These are phyloP conservation scores for Apiospora aurea DNA, from an alignment of 2,329 filamentous ascomycete genomes.

Conservation along the genomic window DNA sequence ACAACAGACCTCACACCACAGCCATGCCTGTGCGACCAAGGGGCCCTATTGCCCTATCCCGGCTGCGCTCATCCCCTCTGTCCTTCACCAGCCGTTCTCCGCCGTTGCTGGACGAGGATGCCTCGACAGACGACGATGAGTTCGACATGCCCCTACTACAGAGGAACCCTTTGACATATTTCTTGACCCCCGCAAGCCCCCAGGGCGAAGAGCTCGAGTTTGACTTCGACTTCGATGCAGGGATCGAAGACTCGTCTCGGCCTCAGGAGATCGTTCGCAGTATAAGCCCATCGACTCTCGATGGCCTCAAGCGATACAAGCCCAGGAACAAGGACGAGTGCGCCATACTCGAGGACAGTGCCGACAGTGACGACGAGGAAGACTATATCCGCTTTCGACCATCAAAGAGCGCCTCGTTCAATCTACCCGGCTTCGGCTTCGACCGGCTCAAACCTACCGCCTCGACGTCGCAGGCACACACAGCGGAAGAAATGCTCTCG, in stretches of 20 bases:
- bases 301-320: conserved; percentile 55
- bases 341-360: conserved; percentile 50
- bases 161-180: conserved; percentile 62
- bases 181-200: conserved; percentile 57
- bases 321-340: conserved; percentile 50
- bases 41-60: conserved; percentile 39
- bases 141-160: conserved; percentile 49
- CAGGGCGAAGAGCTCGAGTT: conserved; percentile 51
- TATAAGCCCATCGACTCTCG: conserved; percentile 63
- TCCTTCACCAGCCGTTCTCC: conserved; percentile 55
- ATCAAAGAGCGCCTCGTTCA: conserved; percentile 50
- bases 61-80: conserved; percentile 59
- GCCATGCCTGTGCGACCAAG: conserved; percentile 40
- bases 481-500: conserved; percentile 42
- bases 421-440: conserved; percentile 51
- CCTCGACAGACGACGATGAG: conserved; percentile 54
- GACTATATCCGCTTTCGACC: conserved; percentile 58
- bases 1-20: conserved; percentile 11
- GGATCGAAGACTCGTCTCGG: conserved; percentile 59
- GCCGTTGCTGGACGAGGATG: conserved; percentile 49
- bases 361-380: conserved; percentile 55
- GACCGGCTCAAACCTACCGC: conserved; percentile 43
- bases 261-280: conserved; percentile 57
- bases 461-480: conserved; percentile 41
- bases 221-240: conserved; percentile 61